A percentile compares a stretch with the other conserved stretches of the same genome.
These are phyloP conservation scores for Aspergillus flavus DNA, from an alignment of 2,329 filamentous ascomycete genomes.

Conservation along the genomic window DNA sequence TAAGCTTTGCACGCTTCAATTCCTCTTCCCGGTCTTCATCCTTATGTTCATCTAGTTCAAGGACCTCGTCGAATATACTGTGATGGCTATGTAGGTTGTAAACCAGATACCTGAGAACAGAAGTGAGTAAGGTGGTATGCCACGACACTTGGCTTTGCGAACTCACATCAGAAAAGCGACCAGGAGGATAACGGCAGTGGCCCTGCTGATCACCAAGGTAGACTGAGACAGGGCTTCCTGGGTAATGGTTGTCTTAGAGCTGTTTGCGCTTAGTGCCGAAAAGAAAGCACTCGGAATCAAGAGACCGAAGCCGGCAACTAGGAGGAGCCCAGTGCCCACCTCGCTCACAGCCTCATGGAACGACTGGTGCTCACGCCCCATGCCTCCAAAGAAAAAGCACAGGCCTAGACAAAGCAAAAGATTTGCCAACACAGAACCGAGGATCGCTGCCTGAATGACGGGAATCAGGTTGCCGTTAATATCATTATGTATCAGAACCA, in stretches of 20 bases:
- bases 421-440: slow-evolving; percentile 81
- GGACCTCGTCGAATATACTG: slow-evolving; percentile 73
- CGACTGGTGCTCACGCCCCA: slow-evolving; percentile 65
- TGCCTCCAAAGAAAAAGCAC: slow-evolving; percentile 77
- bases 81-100: slow-evolving; percentile 80
- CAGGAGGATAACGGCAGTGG: slow-evolving; percentile 70
- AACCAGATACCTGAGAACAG: slow-evolving; percentile 52
- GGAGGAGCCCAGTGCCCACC: slow-evolving; percentile 73
- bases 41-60: slow-evolving; percentile 69
- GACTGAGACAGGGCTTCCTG: slow-evolving; percentile 51
- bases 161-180: slow-evolving; percentile 66
- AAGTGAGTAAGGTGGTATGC: slow-evolving; percentile 3
- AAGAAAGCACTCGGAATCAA: slow-evolving; percentile 51
- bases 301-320: slow-evolving; percentile 69
- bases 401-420: slow-evolving; percentile 76
- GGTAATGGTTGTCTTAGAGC: slow-evolving; percentile 38
- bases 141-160: background rate
- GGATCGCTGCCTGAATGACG: slow-evolving; percentile 81
- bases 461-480: slow-evolving; percentile 51
- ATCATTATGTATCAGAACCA: slow-evolving; percentile 67
- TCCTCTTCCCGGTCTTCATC: slow-evolving; percentile 68
- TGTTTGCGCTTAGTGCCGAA: slow-evolving; percentile 49
- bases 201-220: slow-evolving; percentile 68
- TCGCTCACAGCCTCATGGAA: slow-evolving; percentile 79
- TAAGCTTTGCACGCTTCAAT: slow-evolving; percentile 66